Base-by-base conservation (phyloP, 495 filamentous ascomycete species). In the Daldinia bambusicola region DNA sequence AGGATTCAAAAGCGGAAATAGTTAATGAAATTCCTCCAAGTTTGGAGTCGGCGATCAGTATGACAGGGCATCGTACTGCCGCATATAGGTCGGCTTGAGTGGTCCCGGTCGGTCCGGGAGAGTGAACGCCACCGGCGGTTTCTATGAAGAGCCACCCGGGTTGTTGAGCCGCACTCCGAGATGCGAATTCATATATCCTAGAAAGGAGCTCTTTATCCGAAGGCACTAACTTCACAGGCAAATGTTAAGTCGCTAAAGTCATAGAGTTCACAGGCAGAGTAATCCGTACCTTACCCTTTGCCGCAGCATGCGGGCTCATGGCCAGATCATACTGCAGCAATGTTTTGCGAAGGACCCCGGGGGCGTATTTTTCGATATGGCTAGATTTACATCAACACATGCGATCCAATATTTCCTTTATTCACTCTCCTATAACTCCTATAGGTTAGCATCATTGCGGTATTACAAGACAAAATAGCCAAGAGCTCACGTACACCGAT, bases 71-170 rank as follows among this genome's bases (percentile, higher is more conserved):
- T 32, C 92, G 82, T 0, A 94, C 82, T 0, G 90, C 88, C 1
- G 87, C 83, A 76, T 92, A 94, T 31, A 92, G 77, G 70, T 94
- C 91, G 6, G 89, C 91, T 72, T 94, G 92, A 0, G 89, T 89
- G 31, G 82, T 89, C n/a, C 90, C 91, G 61, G 87, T 90, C 10
- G 91, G 91, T 1, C 86, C 85, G 0, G 92, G 92, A 1, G 91
- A 93, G 72, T 92, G 86, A 0, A 92, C 88, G 9, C 92, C 92
- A 4, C 92, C 92, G 0, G 92, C 92, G 0, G 92, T 94, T 76
- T 94, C 92, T 37, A 94, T 81, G 34, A 94, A 79, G 2, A 89
- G 65, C 69, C 79, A 83, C 0, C 81, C 81, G 2, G 55, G 67
- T 50, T 78, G 55, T 48, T 71, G 34, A 79, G 82, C 79, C 79